These are phyloP conservation scores for Cladosporium velox DNA, from an alignment of 2,329 filamentous ascomycete genomes.

Conservation along the genomic window DNA sequence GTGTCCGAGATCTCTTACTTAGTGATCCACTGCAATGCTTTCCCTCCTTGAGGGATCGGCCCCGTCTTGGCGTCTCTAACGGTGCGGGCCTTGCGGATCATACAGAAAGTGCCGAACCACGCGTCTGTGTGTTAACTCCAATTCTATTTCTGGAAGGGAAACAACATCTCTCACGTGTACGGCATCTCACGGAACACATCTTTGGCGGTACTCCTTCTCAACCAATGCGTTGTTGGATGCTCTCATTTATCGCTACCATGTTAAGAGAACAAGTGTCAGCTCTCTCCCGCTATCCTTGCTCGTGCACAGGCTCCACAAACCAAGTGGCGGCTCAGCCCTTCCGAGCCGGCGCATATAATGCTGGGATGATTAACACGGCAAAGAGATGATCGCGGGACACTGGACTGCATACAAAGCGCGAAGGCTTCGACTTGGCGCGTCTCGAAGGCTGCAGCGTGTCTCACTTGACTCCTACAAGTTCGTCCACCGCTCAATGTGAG, in stretches of 20 bases:
- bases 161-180: no score
- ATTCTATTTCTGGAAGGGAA: background rate
- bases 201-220: background rate
- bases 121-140: background rate
- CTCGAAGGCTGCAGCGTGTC: background rate
- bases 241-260: background rate
- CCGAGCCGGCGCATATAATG: slow-evolving; percentile 8
- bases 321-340: background rate
- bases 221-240: background rate
- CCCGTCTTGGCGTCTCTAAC: background rate
- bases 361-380: background rate
- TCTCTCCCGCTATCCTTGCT: background rate
- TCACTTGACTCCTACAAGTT: background rate
- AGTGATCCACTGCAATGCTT: background rate
- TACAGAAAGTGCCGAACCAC: slow-evolving; percentile 6
- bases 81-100: slow-evolving; percentile 10
- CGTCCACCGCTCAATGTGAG: background rate
- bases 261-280: background rate
- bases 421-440: background rate
- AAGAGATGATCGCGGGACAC: background rate
- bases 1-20: background rate
- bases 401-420: background rate
- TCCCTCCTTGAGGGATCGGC: background rate
- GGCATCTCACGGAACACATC: background rate
- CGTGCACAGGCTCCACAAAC: background rate